Conservation (phyloP, 345 rosid species). For the Pistacia atlantica region DNA sequence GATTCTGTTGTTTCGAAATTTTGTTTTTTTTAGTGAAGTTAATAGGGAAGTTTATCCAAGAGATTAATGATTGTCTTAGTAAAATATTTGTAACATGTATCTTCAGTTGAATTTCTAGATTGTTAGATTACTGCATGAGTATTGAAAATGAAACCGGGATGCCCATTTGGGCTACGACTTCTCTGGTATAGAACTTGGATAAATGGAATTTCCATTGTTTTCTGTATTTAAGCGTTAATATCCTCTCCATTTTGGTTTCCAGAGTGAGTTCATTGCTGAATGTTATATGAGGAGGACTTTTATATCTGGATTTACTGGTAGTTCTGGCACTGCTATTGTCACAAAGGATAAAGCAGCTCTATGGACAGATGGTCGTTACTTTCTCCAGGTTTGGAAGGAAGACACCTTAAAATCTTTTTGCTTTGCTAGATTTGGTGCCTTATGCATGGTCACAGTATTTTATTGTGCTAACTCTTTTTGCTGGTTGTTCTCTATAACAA, state of each 20-base stretch:
- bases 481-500: neutral
- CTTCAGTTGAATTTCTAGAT: neutral
- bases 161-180: neutral
- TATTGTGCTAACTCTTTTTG: neutral
- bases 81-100: no score
- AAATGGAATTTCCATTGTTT: neutral
- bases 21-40: no score
- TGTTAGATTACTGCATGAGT: neutral
- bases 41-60: neutral
- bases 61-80: neutral
- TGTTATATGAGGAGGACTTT: conserved; percentile 83
- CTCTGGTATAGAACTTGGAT: neutral
- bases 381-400: conserved; percentile 79
- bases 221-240: neutral
- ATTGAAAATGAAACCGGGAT: neutral
- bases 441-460: neutral
- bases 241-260: conserved; percentile 19
- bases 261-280: conserved; percentile 99
- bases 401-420: neutral
- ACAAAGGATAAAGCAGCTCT: conserved; percentile 92
- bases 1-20: neutral
- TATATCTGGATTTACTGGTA: conserved; percentile 88
- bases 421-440: neutral
- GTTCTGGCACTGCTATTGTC: conserved; percentile 90
- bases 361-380: conserved; percentile 98